Percentiles rank a stretch among this genome's conserved stretches.
Conservation (phyloP, 225 moss, liverwort and hornwort species). For the Sphagnum tenellum region DNA sequence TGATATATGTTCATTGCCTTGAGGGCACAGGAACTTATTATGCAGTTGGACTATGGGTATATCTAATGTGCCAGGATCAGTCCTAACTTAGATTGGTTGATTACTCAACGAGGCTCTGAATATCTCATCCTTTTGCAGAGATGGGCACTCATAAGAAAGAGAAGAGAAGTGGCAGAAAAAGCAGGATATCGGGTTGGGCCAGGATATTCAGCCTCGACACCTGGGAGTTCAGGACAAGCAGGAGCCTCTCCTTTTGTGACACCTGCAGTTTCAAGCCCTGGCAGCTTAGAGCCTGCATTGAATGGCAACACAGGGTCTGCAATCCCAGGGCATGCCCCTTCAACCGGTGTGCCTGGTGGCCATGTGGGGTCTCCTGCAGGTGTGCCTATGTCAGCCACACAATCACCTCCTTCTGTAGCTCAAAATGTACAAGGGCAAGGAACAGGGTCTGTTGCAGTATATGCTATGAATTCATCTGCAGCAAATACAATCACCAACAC, state of each 20-base stretch:
- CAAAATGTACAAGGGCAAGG: slow-evolving; percentile 9
- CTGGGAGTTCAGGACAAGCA: slow-evolving; percentile 28
- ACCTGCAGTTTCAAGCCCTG: slow-evolving; percentile 9
- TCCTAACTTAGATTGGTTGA: no score
- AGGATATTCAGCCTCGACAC: slow-evolving; percentile 29
- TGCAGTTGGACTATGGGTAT: no score
- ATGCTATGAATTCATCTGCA: slow-evolving; percentile 10
- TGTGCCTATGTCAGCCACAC: slow-evolving; percentile 7
- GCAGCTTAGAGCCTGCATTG: not conserved
- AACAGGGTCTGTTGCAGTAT: slow-evolving; percentile 18
- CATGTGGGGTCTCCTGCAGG: slow-evolving; percentile 8
- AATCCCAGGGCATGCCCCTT: slow-evolving; percentile 7
- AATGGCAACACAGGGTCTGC: slow-evolving; percentile 8
- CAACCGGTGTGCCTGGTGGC: not conserved
- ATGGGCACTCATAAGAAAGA: slow-evolving; percentile 91
- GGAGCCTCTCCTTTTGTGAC: slow-evolving; percentile 18
- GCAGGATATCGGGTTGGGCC: slow-evolving; percentile 37
- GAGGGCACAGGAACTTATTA: no score
- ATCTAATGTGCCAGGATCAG: no score
- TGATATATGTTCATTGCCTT: no score
- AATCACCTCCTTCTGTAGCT: slow-evolving; percentile 11
- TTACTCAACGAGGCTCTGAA: no score
- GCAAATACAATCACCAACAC: slow-evolving; percentile 21
- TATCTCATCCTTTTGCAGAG: slow-evolving; percentile 34
- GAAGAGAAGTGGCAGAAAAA: slow-evolving; percentile 66